A percentile compares a stretch with the other conserved stretches of the same genome.
These are phyloP conservation scores for Talinum fruticosum DNA, from an alignment of 148 eudicot species.

Conservation along the genomic window DNA sequence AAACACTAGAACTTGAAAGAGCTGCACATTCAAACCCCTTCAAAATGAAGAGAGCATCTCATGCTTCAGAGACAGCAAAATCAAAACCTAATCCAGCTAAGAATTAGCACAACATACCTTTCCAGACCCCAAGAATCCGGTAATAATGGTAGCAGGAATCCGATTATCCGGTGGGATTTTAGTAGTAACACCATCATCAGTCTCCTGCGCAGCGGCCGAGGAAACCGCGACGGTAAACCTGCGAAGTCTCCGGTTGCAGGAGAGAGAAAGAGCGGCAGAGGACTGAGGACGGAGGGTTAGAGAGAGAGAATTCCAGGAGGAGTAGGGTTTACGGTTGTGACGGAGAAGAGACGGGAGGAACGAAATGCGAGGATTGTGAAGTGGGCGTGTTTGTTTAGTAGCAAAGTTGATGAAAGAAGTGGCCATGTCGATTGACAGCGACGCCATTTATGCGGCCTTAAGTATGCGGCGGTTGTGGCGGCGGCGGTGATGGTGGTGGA, in stretches of 20 bases:
- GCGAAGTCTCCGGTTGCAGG: constrained; percentile 22
- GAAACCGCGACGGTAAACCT: constrained; percentile 32
- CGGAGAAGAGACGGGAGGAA: constrained; percentile 19
- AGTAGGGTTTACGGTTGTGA: constrained; percentile 1
- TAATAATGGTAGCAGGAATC: constrained; percentile 91
- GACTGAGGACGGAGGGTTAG: constrained; percentile 7
- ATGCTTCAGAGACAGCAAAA: neutral
- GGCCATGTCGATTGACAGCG: constrained; percentile 52
- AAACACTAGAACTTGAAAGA: neutral
- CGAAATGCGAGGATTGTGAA: constrained; percentile 17
- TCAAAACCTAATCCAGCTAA: neutral
- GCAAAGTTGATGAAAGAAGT: constrained; percentile 40
- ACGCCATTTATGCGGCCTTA: constrained; percentile 43
- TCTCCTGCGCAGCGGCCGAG: constrained; percentile 36
- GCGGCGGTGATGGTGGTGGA: neutral
- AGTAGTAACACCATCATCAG: constrained; percentile 50
- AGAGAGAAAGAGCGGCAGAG: constrained; percentile 4
- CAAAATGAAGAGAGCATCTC: neutral
- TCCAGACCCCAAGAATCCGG: constrained; percentile 95
- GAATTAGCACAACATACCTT: constrained; percentile 41
- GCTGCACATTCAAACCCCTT: neutral
- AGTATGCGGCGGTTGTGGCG: neutral
- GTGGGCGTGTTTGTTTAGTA: constrained; percentile 29
- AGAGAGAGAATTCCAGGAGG: constrained; percentile 13
- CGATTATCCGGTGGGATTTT: constrained; percentile 82